Evolutionary conservation across 257 asterid genomes (phyloP).

Genomic region (Solanum ossicruentum): DNA sequence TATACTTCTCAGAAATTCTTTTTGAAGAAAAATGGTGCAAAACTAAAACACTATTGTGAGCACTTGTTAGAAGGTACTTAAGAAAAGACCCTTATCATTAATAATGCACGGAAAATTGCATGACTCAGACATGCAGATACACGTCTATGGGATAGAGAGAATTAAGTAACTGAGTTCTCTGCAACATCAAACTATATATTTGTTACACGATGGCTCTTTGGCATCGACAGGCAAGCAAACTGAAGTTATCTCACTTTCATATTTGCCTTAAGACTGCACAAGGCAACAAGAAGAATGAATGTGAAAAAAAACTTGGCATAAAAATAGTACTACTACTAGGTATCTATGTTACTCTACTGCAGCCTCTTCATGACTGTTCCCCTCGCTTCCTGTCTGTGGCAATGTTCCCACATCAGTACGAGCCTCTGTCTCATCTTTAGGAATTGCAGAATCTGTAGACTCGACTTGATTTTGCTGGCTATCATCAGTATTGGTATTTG

Average conservation of each 20-base stretch:
- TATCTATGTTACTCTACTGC: slow-evolving; percentile 31
- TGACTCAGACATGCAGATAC: background rate
- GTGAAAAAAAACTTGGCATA: background rate
- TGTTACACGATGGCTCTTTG: background rate
- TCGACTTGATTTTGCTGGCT: slow-evolving; percentile 16
- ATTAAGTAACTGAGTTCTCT: background rate
- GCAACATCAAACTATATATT: background rate
- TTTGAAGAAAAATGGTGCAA: background rate
- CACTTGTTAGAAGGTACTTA: background rate
- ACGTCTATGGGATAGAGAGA: background rate
- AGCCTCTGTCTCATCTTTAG: slow-evolving; percentile 52
- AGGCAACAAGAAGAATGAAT: slow-evolving; percentile 8
- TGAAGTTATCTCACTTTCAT: slow-evolving; percentile 12
- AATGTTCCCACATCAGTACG: slow-evolving; percentile 55
- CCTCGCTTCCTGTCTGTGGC: slow-evolving; percentile 42
- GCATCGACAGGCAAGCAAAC: background rate
- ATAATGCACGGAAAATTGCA: background rate
- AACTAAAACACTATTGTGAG: background rate
- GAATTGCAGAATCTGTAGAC: slow-evolving; percentile 29
- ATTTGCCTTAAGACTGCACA: background rate
- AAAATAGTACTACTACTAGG: background rate
- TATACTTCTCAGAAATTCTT: too few species aligned
- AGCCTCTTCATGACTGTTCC: slow-evolving; percentile 32
- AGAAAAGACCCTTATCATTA: background rate
- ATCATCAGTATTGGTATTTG: slow-evolving; percentile 9